Conservation (phyloP, 208 protist species). For the Angomonas deanei region DNA sequence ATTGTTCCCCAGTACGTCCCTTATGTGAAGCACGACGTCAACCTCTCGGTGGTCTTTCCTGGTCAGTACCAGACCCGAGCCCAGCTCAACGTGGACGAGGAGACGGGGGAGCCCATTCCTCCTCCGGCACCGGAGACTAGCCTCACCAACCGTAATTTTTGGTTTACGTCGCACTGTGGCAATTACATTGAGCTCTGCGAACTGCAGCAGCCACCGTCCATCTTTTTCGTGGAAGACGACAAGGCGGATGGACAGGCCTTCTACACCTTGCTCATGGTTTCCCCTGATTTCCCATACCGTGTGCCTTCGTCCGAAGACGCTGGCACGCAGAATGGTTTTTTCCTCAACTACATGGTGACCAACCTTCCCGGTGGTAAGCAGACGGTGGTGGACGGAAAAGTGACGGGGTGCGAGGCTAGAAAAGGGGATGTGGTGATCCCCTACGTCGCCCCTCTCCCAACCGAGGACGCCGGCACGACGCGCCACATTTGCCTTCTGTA, state of each 20-base stretch:
- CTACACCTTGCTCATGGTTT: conserved; percentile 84
- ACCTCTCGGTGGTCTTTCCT: conserved; percentile 83
- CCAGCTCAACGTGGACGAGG: conserved; percentile 36
- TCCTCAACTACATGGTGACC: conserved; percentile 84
- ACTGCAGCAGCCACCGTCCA: conserved; percentile 69
- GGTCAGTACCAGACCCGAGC: conserved; percentile 58
- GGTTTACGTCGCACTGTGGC: conserved; percentile 87
- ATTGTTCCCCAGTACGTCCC: conserved; percentile 68
- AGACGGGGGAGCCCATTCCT: conserved; percentile 43
- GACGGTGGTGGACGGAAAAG: conserved; percentile 9
- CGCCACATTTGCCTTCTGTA: conserved; percentile 84
- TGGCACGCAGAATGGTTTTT: conserved; percentile 50
- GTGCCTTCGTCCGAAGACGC: conserved; percentile 42
- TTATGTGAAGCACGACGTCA: conserved; percentile 60
- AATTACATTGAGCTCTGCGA: conserved; percentile 90
- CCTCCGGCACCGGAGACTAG: conserved; percentile 43
- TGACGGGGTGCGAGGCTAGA: conserved; percentile 5
- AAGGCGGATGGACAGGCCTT: conserved; percentile 6
- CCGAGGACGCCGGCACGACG: conserved; percentile 84
- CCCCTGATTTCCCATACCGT: conserved; percentile 87
- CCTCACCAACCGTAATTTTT: conserved; percentile 76
- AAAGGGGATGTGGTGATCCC: conserved; percentile 68
- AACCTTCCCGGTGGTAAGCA: conserved; percentile 46
- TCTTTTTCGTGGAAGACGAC: conserved; percentile 60
- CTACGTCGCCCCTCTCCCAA: conserved; percentile 83